These are phyloP conservation scores for Russula griseocarnosa DNA, from an alignment of 768 basidiomycete genomes.

Conservation along the genomic window DNA sequence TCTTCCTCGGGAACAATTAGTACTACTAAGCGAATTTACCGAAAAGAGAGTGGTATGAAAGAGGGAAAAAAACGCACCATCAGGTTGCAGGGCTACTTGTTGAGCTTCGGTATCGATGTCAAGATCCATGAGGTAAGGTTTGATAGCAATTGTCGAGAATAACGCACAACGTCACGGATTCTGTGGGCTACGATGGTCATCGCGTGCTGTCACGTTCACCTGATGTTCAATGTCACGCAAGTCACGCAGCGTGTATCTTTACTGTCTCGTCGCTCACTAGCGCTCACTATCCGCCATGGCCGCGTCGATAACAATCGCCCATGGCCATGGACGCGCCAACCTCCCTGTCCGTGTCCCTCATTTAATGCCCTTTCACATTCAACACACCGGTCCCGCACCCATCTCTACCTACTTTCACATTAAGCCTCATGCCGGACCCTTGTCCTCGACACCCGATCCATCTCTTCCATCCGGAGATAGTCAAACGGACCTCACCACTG, in stretches of 20 bases:
- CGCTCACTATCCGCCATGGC: neutral
- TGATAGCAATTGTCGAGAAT: no score
- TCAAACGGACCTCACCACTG: neutral
- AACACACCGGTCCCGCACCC: slow-evolving; percentile 65
- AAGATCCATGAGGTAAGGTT: no score
- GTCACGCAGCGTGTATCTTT: neutral
- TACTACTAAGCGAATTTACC: no score
- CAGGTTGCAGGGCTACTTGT: no score
- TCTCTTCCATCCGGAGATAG: neutral
- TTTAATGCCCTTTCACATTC: slow-evolving; percentile 81
- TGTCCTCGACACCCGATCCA: slow-evolving; percentile 13
- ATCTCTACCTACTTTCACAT: slow-evolving; percentile 70
- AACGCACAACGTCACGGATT: no score
- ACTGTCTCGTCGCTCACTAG: no score
- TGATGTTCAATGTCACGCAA: neutral
- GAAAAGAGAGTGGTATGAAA: no score
- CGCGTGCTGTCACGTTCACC: slow-evolving; percentile 8
- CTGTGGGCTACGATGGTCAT: no score
- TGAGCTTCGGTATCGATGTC: no score
- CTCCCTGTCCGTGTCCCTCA: slow-evolving; percentile 40
- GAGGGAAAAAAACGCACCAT: no score
- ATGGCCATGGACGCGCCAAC: slow-evolving; percentile 7
- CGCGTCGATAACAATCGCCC: slow-evolving; percentile 10
- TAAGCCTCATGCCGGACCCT: slow-evolving; percentile 34
- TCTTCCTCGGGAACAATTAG: no score